Evolutionary conservation across 2,329 filamentous ascomycete species (phyloP).

Genomic region (Penicillium sp.): DNA sequence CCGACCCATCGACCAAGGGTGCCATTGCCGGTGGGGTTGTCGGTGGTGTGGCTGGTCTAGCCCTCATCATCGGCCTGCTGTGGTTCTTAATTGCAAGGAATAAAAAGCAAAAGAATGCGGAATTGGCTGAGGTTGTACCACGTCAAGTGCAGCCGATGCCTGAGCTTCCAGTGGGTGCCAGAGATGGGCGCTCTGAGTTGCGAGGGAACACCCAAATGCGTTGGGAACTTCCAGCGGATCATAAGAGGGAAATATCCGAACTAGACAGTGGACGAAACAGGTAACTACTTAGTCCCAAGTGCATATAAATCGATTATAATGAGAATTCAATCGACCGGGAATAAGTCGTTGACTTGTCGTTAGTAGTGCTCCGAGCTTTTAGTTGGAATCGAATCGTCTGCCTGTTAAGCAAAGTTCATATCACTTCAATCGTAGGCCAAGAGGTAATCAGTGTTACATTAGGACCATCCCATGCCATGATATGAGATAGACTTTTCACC

Average conservation of each 20-base stretch:
- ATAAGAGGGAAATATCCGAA: neutral
- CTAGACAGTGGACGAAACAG: neutral
- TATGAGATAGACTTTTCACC: too few relatives aligned
- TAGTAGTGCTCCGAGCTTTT: too few relatives aligned
- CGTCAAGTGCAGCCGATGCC: neutral
- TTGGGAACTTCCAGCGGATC: neutral
- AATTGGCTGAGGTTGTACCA: neutral
- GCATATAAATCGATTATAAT: neutral
- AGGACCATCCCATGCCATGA: too few relatives aligned
- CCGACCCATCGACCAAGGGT: neutral
- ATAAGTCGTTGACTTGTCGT: too few relatives aligned
- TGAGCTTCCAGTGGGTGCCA: neutral
- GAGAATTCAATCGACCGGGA: too few relatives aligned
- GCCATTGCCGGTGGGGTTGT: slow-evolving; percentile 15
- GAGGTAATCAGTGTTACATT: too few relatives aligned
- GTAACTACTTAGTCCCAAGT: neutral
- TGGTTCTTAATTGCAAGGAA: slow-evolving; percentile 1
- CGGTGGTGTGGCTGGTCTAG: slow-evolving; percentile 14
- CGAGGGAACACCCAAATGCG: neutral
- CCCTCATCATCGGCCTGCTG: slow-evolving; percentile 3
- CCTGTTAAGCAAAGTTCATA: too few relatives aligned
- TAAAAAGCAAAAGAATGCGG: neutral
- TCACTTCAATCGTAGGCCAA: too few relatives aligned
- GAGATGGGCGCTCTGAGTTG: slow-evolving; percentile 1
- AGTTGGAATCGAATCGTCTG: too few relatives aligned